Evolutionary conservation across 2,329 filamentous ascomycete species (phyloP).

Genomic region (Exophiala sp.): DNA sequence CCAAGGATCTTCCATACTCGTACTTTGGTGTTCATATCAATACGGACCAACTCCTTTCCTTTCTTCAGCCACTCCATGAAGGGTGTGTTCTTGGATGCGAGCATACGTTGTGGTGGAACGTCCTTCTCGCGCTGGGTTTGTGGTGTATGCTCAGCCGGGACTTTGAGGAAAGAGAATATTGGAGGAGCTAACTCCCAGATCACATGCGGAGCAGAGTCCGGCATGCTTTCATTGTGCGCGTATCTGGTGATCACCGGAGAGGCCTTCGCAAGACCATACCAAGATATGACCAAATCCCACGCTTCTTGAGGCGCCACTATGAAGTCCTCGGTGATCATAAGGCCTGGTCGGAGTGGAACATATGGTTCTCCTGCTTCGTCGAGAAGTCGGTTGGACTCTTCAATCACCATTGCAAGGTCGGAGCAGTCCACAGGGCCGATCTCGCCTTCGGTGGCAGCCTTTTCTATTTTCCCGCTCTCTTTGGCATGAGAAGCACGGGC

Average conservation of each 20-base stretch:
- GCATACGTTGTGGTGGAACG: conserved; percentile 61
- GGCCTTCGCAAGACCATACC: conserved; percentile 73
- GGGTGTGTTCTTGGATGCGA: conserved; percentile 66
- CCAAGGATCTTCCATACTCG: conserved; percentile 66
- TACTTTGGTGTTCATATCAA: conserved; percentile 69
- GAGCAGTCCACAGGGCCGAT: conserved; percentile 85
- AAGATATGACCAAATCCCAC: conserved; percentile 75
- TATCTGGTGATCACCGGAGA: conserved; percentile 70
- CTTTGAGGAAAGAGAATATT: conserved; percentile 77
- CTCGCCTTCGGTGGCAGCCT: conserved; percentile 58
- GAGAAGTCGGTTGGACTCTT: conserved; percentile 40
- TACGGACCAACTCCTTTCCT: conserved; percentile 64
- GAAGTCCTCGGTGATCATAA: conserved; percentile 64
- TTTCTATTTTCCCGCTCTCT: conserved; percentile 48
- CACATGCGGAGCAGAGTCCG: conserved; percentile 61
- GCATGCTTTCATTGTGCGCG: conserved; percentile 68
- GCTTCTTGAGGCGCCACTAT: conserved; percentile 73
- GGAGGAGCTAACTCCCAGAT: conserved; percentile 82
- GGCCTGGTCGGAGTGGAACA: conserved; percentile 68
- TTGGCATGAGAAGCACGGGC: conserved; percentile 61
- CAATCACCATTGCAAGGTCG: conserved; percentile 65
- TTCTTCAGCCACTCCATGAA: conserved; percentile 73
- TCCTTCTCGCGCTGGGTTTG: conserved; percentile 60
- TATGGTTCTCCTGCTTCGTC: conserved; percentile 54
- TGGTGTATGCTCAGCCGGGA: conserved; percentile 61